Evolutionary conservation across 768 basidiomycete genomes (phyloP), one percentile per base, ranked within the genome.

Genomic region (Phanerochaete carnosa): DNA sequence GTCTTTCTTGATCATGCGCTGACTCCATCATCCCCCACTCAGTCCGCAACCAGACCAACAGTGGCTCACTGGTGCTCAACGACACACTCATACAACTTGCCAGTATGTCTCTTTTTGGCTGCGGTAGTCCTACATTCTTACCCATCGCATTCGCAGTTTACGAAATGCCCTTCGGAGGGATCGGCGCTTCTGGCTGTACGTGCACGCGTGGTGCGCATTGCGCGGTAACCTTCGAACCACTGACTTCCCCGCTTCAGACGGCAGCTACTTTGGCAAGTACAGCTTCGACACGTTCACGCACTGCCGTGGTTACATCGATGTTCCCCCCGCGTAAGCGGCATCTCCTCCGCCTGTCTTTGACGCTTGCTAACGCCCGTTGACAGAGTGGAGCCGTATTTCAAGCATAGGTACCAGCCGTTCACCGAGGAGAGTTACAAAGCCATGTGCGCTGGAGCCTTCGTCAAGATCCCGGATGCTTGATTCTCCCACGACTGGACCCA

Each of bases 171-270:
- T 81, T 85, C 64, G 76, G 78, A 13, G 83, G 84, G 1, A 75
- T 83, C 2, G 87, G 88, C 32, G 82, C 82, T 66, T 88, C 87
- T 1, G 88, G 88, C 56, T 80, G 88, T 88, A 69, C 62, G 85
- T 74, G 11, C 39, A 23, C 58, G 16, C 54, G 30, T 25, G n/a
- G n/a, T n/a, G n/a, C n/a, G n/a, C n/a, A n/a, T 23, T 45, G 19
- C 39, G 39, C 39, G 8, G 49, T 51, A 19, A 9, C 39, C 6
- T 43, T 8, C 4, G 19, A 7, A 7, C 15, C 4, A 23, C 51
- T 52, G 28, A 52, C 51, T 5, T 13, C 16, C 37, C 54, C 47
- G 26, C 19, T 13, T 8, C 28, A 87, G 87, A 86, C 57, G 88
- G 88, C 8, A 70, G 74, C 25, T 83, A 87, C 64, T 46, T 73